Evolutionary conservation across 2,329 filamentous ascomycete genomes (phyloP).

Genomic region (Lachnellula subtilissima): DNA sequence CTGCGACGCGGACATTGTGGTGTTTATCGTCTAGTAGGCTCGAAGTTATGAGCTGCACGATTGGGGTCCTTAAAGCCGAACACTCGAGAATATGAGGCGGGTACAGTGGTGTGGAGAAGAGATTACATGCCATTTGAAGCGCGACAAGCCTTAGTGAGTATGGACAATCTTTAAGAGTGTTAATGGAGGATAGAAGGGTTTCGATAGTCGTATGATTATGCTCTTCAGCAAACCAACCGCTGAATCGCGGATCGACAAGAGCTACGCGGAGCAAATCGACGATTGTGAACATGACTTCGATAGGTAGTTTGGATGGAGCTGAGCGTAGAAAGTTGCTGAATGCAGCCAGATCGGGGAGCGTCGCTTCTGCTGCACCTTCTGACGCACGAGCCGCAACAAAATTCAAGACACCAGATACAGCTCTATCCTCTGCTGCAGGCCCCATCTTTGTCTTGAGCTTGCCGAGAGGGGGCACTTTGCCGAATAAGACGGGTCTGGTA

Average conservation of each 20-base stretch:
- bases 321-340: conserved; percentile 59
- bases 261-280: conserved; percentile 81
- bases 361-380: conserved; percentile 57
- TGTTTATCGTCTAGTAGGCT: conserved; percentile 75
- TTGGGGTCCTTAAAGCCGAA: conserved; percentile 46
- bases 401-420: conserved; percentile 58
- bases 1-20: conserved; percentile 70
- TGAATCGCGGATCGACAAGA: conserved; percentile 71
- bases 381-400: conserved; percentile 64
- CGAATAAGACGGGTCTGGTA: conserved; percentile 60
- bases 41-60: conserved; percentile 67
- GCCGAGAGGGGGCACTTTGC: conserved; percentile 74
- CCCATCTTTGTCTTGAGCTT: conserved; percentile 81
- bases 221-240: conserved; percentile 80
- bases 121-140: conserved; percentile 77
- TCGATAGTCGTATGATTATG: conserved; percentile 56
- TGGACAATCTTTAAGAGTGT: conserved; percentile 53
- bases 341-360: conserved; percentile 63
- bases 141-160: conserved; percentile 82
- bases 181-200: conserved; percentile 57
- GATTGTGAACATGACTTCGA: conserved; percentile 68
- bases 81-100: conserved; percentile 56
- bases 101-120: conserved; percentile 73
- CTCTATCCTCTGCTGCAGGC: conserved; percentile 48
- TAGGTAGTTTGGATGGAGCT: conserved; percentile 51